A percentile compares a stretch with the other conserved stretches of the same genome.
These are phyloP conservation scores for Pestalotiopsis sp. DNA, from an alignment of 2,329 filamentous ascomycete species.

Conservation along the genomic window DNA sequence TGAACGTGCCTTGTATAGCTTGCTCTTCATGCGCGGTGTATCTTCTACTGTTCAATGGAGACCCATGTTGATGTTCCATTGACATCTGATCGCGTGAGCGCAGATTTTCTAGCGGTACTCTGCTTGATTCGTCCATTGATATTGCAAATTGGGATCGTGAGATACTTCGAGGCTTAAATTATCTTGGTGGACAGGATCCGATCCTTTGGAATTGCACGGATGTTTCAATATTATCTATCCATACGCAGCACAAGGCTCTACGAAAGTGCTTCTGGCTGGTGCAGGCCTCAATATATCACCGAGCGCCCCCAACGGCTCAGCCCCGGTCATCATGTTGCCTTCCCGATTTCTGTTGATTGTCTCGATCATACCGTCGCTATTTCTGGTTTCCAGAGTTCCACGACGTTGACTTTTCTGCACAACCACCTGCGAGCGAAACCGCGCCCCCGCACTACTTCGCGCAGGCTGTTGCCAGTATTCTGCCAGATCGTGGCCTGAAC, in stretches of 20 bases:
- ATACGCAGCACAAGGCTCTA: neutral
- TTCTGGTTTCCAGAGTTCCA: neutral
- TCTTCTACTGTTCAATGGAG: neutral
- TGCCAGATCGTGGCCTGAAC: neutral
- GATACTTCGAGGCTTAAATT: too few species aligned
- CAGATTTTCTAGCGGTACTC: neutral
- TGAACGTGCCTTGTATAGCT: neutral
- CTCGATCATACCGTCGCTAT: neutral
- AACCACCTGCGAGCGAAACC: too few species aligned
- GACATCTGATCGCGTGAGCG: neutral
- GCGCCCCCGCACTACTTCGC: neutral
- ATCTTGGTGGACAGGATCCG: too few species aligned
- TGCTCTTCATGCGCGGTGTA: neutral
- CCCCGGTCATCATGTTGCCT: neutral
- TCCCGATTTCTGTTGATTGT: neutral
- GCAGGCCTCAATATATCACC: neutral
- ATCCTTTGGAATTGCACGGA: neutral
- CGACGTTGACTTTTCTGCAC: neutral
- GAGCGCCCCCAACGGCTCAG: neutral
- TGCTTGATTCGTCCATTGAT: neutral
- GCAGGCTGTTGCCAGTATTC: neutral
- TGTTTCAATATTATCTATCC: neutral
- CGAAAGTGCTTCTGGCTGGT: neutral
- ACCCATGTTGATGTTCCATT: neutral
- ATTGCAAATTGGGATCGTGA: neutral